Evolutionary conservation across 208 protist species (phyloP), one percentile per base, ranked within the genome.

Genomic region (Leishmania guyanensis): DNA sequence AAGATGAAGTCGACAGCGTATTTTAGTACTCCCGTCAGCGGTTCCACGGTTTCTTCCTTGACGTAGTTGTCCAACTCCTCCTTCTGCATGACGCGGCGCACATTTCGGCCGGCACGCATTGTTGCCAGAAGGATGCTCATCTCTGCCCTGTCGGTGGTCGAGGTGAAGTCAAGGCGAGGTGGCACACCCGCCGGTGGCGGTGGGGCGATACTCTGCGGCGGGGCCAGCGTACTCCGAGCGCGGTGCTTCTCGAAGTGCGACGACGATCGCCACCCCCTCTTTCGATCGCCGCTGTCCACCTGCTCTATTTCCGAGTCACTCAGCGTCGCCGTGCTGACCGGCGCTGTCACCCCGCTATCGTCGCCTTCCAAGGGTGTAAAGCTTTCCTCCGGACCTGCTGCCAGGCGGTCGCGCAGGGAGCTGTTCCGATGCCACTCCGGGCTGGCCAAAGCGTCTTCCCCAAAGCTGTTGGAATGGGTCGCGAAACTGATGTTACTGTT

Each of bases 101-200:
- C 87, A 56, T 84, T 79, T 16, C 81, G 75, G 36, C 90, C 91
- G 36, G 80, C 84, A 0, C 88, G 82, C 78, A 88, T 88, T 48
- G 88, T 86, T 43, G 80, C 78, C 29, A 97, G 78, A 69, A 94
- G 77, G 39, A 86, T 65, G 70, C 85, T 91, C 77, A 96, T 86
- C 77, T 97, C 92, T 20, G 88, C 81, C 46, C 48, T 74, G 71
- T 96, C 91, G 1, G 77, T 78, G 50, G 85, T 95, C 17, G 87
- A 92, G 17, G 92, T 87, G 76, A 96, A 97, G 87, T 95, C 85
- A 53, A 97, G 86, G 0, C 94, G 89, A 0, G 94, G 94, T 26
- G 92, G 88, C 69, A 95, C 78, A 0, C 83, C 88, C 10, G 80
- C 29, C 5, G 68, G 76, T 43, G 78, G 79, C 33, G 60, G 77